Conservation (phyloP, 257 asterid species). For the Gardenia jasminoides region DNA sequence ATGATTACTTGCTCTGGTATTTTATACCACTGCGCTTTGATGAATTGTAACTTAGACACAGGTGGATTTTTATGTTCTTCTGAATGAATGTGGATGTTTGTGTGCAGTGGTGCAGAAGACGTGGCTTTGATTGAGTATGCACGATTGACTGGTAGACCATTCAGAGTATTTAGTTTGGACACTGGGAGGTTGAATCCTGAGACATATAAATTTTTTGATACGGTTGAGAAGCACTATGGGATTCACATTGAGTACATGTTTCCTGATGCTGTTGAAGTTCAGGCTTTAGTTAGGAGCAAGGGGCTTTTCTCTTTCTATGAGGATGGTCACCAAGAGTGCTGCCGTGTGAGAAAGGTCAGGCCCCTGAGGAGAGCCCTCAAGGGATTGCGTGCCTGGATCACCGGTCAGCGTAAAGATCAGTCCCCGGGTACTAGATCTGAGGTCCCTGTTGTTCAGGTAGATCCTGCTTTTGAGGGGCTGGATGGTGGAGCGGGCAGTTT, state of each 20-base stretch:
- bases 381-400: slow-evolving; percentile 86
- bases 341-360: slow-evolving; percentile 82
- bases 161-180: slow-evolving; percentile 83
- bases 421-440: slow-evolving; percentile 94
- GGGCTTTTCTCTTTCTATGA: slow-evolving; percentile 89
- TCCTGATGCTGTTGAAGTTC: slow-evolving; percentile 80
- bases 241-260: slow-evolving; percentile 86
- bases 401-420: slow-evolving; percentile 89
- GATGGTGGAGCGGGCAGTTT: slow-evolving; percentile 80
- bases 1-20: background rate
- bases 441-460: slow-evolving; percentile 73
- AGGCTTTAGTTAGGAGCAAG: slow-evolving; percentile 71
- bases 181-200: slow-evolving; percentile 89
- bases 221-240: slow-evolving; percentile 71
- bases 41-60: background rate
- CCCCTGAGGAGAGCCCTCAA: slow-evolving; percentile 77
- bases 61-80: too few species aligned
- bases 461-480: slow-evolving; percentile 78
- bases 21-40: background rate
- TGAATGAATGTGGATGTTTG: background rate
- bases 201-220: slow-evolving; percentile 66
- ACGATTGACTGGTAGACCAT: slow-evolving; percentile 74
- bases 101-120: slow-evolving; percentile 87
- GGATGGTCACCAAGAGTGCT: slow-evolving; percentile 94
- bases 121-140: slow-evolving; percentile 89